Percentiles rank a stretch among this genome's conserved stretches.
Evolutionary conservation across 2,329 filamentous ascomycete species (phyloP).

Genomic region (Sporothrix luriei): DNA sequence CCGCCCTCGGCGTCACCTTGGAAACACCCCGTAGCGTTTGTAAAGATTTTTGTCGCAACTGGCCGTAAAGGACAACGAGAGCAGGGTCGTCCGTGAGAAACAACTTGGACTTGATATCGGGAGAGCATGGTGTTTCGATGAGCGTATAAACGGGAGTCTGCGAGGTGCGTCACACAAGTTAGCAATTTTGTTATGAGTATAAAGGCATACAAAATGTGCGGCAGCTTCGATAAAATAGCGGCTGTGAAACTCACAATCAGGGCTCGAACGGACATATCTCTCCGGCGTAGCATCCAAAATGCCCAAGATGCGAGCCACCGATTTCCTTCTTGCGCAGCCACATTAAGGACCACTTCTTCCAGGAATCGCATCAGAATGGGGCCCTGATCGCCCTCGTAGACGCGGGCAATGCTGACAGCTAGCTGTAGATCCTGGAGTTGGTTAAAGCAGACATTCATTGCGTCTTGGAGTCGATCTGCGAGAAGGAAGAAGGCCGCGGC

Average conservation of each 20-base stretch:
- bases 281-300: constrained; percentile 84
- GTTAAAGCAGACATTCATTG: constrained; percentile 81
- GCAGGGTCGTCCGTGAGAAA: constrained; percentile 92
- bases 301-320: constrained; percentile 95
- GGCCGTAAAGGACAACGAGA: constrained; percentile 81
- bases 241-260: constrained; percentile 65
- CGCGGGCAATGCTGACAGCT: constrained; percentile 81
- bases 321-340: constrained; percentile 80
- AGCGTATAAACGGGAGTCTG: constrained; percentile 78
- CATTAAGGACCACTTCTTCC: constrained; percentile 74
- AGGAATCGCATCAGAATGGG: constrained; percentile 73
- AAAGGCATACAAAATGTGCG: neutral
- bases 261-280: constrained; percentile 80
- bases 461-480: constrained; percentile 80
- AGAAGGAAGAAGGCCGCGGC: constrained; percentile 94
- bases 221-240: neutral
- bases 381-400: constrained; percentile 84
- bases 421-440: constrained; percentile 88
- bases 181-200: neutral
- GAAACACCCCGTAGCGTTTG: constrained; percentile 85
- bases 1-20: constrained; percentile 73
- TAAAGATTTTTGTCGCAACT: constrained; percentile 77
- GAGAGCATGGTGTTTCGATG: constrained; percentile 67
- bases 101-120: constrained; percentile 71
- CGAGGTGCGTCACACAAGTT: neutral